Evolutionary conservation across 495 filamentous ascomycete genomes (phyloP), one percentile per base, ranked within the genome.

Genomic region (Tricharina praecox): DNA sequence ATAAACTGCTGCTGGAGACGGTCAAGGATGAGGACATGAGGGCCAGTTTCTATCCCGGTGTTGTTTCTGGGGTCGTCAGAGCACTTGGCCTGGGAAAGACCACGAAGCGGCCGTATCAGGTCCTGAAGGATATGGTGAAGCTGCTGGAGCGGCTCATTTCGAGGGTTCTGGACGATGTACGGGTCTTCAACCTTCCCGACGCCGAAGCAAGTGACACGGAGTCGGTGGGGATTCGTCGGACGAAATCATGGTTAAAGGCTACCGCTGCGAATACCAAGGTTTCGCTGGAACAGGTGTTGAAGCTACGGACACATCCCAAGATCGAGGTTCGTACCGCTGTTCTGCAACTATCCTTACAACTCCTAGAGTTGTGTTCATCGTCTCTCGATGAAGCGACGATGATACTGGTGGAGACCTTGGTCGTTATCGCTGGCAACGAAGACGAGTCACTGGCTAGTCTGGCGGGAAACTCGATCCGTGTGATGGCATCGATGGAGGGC

Each of bases 11-110:
- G 24, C 72, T 77, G 49, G 50, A 57, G 11, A 72, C 74, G 18
- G 70, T 93, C 15, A 71, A 65, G 48, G 81, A 90, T 58, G 70
- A 59, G 7, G 69, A 82, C 8, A 73, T 82, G 3, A 68, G 93
- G 39, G 80, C 81, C 2, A 83, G 73, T 40, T 86, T 96, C 52
- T 73, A 95, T 54, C 90, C 90, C 5, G 83, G 92, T 5, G 85
- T 85, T 2, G 77, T 94, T 1, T 94, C 88, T 5, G 72, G 77
- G 4, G 60, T 99, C 38, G 79, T 78, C 9, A 86, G 78, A 62
- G 66, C 81, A 13, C 63, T 96, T 25, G 78, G 77, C 23, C 76
- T 79, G 0, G 77, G 74, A 1, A 75, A 73, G 4, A 73, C 76
- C 45, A 66, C 67, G 48, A 79, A 78, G 48, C 69, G 74, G 15